These are phyloP conservation scores for Microcera coccophila DNA, from an alignment of 2,329 filamentous ascomycete species.

Conservation along the genomic window DNA sequence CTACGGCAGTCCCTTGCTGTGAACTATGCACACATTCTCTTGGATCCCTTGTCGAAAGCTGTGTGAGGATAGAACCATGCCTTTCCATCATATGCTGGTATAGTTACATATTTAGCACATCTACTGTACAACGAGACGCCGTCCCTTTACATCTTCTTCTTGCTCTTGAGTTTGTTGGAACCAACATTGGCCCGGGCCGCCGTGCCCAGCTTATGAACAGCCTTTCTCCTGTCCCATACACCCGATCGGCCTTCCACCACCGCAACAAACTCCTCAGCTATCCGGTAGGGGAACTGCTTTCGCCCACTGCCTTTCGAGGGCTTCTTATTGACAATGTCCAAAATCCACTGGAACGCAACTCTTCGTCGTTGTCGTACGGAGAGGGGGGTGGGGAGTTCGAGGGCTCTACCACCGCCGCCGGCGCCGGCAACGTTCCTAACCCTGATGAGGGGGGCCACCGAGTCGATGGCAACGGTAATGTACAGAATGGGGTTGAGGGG, in stretches of 20 bases:
- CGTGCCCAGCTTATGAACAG: slow-evolving; percentile 77
- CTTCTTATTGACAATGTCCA: slow-evolving; percentile 77
- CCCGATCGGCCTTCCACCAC: slow-evolving; percentile 81
- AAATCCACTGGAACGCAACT: slow-evolving; percentile 81
- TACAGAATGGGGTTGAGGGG: slow-evolving; percentile 88
- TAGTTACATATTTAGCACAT: slow-evolving; percentile 30
- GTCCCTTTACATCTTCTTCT: slow-evolving; percentile 33
- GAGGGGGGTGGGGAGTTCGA: slow-evolving; percentile 80
- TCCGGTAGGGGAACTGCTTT: slow-evolving; percentile 67
- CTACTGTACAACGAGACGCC: slow-evolving; percentile 24
- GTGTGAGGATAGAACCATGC: not conserved
- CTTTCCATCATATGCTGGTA: slow-evolving; percentile 26
- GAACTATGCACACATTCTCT: no score
- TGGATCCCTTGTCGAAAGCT: no score
- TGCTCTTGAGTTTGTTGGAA: slow-evolving; percentile 35
- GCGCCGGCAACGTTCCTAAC: slow-evolving; percentile 72
- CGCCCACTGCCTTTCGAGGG: slow-evolving; percentile 67
- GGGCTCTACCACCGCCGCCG: slow-evolving; percentile 78
- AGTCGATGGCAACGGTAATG: slow-evolving; percentile 86
- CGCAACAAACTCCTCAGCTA: slow-evolving; percentile 81
- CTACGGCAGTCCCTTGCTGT: no score
- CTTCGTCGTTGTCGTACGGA: slow-evolving; percentile 70
- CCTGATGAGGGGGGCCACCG: slow-evolving; percentile 81
- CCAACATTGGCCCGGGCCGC: slow-evolving; percentile 69
- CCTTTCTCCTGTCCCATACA: slow-evolving; percentile 78